Percentiles rank a stretch among this genome's conserved stretches.
phyloP scores from a whole-genome alignment of 768 basidiomycete species.

The Russula emetica region DNA sequence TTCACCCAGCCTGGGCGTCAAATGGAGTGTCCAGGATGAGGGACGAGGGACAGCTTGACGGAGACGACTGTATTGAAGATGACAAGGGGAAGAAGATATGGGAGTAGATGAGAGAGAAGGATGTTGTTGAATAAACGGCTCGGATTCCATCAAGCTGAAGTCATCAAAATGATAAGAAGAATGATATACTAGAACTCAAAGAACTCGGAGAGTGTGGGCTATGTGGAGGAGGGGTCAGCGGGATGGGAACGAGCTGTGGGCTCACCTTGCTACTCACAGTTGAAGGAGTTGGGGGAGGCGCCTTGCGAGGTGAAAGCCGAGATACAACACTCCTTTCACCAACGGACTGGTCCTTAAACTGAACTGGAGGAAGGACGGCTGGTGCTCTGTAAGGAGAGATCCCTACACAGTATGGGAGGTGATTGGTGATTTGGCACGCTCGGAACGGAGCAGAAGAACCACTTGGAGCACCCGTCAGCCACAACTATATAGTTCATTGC shows the following conservation, averaged over 20 bases:
- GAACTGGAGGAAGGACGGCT: too few species aligned
- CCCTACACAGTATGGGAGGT: too few species aligned
- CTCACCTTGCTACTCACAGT: slow-evolving; percentile 6
- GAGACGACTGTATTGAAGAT: slow-evolving; percentile 37
- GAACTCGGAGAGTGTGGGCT: slow-evolving; percentile 43
- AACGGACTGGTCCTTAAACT: slow-evolving; percentile 20
- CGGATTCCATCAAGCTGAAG: slow-evolving; percentile 41
- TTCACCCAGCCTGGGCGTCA: slow-evolving; percentile 18
- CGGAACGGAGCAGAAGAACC: too few species aligned
- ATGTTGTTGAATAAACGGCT: slow-evolving; percentile 30
- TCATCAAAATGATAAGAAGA: too few species aligned
- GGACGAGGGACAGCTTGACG: slow-evolving; percentile 18
- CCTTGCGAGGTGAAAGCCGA: slow-evolving; percentile 27
- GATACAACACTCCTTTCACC: slow-evolving; percentile 38
- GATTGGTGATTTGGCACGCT: too few species aligned
- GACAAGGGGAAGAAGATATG: slow-evolving; percentile 34
- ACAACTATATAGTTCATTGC: too few species aligned
- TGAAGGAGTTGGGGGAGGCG: slow-evolving; percentile 17
- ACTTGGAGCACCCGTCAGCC: too few species aligned
- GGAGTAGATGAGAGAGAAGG: slow-evolving; percentile 1
- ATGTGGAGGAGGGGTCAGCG: slow-evolving; percentile 43
- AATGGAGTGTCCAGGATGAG: slow-evolving; percentile 13
- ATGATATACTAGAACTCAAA: slow-evolving; percentile 36
- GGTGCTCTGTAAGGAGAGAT: too few species aligned
- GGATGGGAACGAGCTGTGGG: slow-evolving; percentile 31